Conservation (phyloP, 257 asterid species). For the Fraxinus anomala region DNA sequence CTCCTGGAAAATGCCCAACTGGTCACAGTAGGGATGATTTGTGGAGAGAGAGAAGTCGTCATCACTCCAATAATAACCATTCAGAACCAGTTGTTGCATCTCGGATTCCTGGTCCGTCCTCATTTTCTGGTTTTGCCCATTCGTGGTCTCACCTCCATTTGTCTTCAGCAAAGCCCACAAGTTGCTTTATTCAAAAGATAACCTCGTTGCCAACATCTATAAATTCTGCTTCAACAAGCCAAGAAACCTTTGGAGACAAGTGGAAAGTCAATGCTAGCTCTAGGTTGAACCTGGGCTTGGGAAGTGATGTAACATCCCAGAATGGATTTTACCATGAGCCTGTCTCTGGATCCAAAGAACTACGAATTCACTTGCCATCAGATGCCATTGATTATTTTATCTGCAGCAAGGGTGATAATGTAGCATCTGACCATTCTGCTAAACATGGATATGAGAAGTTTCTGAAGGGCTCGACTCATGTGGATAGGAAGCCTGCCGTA, state of each 20-base stretch:
- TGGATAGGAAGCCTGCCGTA: slow-evolving; percentile 42
- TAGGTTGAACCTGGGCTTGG: slow-evolving; percentile 36
- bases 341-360: slow-evolving; percentile 52
- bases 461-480: slow-evolving; percentile 28
- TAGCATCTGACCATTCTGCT: slow-evolving; percentile 34
- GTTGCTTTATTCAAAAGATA: slow-evolving; percentile 50
- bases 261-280: slow-evolving; percentile 44
- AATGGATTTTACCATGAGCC: slow-evolving; percentile 68
- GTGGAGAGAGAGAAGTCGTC: slow-evolving; percentile 50
- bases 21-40: slow-evolving; percentile 48
- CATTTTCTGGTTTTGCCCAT: slow-evolving; percentile 44
- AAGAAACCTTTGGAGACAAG: slow-evolving; percentile 47
- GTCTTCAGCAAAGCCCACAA: slow-evolving; percentile 59
- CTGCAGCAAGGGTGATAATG: slow-evolving; percentile 35
- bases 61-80: slow-evolving; percentile 37
- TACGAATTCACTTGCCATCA: slow-evolving; percentile 35
- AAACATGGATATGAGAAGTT: slow-evolving; percentile 41
- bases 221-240: slow-evolving; percentile 43
- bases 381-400: slow-evolving; percentile 38
- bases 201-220: slow-evolving; percentile 47
- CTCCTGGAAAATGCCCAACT: slow-evolving; percentile 39
- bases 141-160: slow-evolving; percentile 55
- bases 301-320: slow-evolving; percentile 28
- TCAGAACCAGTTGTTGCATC: slow-evolving; percentile 49
- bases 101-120: slow-evolving; percentile 42